Evolutionary conservation across 176 grass and related monocot species (phyloP), one percentile per base, ranked within the genome.

Genomic region (Poa annua): DNA sequence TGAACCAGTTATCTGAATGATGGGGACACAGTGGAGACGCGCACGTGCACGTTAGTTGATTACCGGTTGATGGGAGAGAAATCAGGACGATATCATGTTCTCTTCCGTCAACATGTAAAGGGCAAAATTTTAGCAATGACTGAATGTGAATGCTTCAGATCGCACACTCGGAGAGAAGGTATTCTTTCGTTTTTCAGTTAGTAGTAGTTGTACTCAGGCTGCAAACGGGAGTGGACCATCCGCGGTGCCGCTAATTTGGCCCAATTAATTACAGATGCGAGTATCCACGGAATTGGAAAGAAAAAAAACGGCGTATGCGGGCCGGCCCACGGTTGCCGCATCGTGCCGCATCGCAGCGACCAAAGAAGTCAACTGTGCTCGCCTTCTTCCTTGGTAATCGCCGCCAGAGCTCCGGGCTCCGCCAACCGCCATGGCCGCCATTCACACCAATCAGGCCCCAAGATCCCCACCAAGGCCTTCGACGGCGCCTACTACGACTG

Each of bases 401-500:
- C n/a, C n/a, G n/a, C n/a, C n/a, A n/a, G n/a, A n/a, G n/a, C n/a
- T n/a, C n/a, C n/a, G n/a, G n/a, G n/a, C n/a, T n/a, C n/a, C n/a
- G n/a, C n/a, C n/a, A n/a, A n/a, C n/a, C n/a, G n/a, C n/a, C n/a
- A n/a, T n/a, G n/a, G n/a, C n/a, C n/a, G n/a, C n/a, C n/a, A n/a
- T n/a, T n/a, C n/a, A n/a, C n/a, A n/a, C n/a, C n/a, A n/a, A n/a
- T n/a, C n/a, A n/a, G n/a, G n/a, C 4, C 93, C 90, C 8, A 86
- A 88, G 57, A 44, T 66, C 10, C 34, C 94, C 1, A 48, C 68
- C 84, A 87, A 87, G 53, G 33, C 74, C 0, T 91, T 83, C 24
- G 84, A 54, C 10, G 56, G 81, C 15, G 88, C 91, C 0, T 93
- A 93, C 81, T 60, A 85, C 63, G 84, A 80, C 29, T 97, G 94